phyloP scores from a whole-genome alignment of 305 asterid genomes.

The Nicotiana rustica region DNA sequence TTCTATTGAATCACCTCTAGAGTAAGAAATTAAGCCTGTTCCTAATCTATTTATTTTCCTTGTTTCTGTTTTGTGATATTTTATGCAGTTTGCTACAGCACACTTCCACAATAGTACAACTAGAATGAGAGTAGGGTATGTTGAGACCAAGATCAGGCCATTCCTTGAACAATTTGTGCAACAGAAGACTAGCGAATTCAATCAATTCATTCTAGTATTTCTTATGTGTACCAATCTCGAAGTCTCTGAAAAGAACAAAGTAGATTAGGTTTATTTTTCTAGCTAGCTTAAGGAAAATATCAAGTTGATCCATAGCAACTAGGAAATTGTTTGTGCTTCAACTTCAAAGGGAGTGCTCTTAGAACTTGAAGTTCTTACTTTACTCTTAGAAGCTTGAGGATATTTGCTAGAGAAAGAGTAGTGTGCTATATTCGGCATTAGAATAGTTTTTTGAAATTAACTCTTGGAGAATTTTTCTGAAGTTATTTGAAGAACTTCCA shows the following conservation, averaged over 20 bases:
- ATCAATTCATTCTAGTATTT: not conserved
- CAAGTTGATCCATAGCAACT: conserved; percentile 3
- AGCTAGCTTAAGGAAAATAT: conserved; percentile 17
- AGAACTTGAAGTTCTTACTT: not conserved
- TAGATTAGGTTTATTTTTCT: not conserved
- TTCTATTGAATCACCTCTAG: not conserved
- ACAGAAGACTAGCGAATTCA: not conserved
- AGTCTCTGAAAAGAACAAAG: not conserved
- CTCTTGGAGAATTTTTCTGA: not conserved
- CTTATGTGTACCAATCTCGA: not conserved
- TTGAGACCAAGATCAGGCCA: not conserved
- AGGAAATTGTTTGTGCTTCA: conserved; percentile 14
- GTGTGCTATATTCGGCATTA: not conserved
- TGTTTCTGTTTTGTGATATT: not conserved
- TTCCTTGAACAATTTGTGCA: conserved; percentile 8
- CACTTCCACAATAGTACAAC: not conserved
- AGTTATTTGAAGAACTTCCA: not conserved
- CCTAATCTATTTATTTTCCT: not conserved
- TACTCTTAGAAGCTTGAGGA: not conserved
- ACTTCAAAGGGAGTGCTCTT: not conserved
- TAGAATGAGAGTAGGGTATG: not conserved
- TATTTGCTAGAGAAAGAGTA: not conserved
- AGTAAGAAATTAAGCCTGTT: not conserved
- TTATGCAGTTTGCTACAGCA: not conserved
- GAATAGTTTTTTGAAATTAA: not conserved